These are phyloP conservation scores for Geotrichum candidum DNA, from an alignment of 1,139 yeast species.

Conservation along the genomic window DNA sequence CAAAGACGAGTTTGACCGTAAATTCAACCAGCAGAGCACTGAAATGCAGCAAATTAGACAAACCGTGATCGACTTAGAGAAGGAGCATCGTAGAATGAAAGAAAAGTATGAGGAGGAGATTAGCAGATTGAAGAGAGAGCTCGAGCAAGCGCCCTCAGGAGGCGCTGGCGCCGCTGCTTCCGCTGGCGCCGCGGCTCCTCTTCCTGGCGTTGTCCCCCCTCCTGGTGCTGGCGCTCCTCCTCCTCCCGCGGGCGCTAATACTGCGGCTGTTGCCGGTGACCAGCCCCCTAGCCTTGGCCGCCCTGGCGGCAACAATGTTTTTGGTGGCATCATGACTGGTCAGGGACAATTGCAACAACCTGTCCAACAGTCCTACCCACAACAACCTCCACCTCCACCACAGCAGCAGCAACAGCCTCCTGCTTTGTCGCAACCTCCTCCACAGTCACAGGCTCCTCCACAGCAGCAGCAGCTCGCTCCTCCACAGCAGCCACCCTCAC, in stretches of 20 bases:
- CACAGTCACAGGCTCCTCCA: slow-evolving; percentile 23
- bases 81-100: slow-evolving; percentile 90
- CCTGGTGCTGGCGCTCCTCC: slow-evolving; percentile 1
- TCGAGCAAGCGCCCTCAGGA: slow-evolving; percentile 46
- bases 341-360: slow-evolving; percentile 20
- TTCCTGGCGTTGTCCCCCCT: slow-evolving; percentile 20
- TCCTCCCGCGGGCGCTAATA: slow-evolving; percentile 8
- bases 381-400: slow-evolving; percentile 11
- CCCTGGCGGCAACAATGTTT: slow-evolving; percentile 28
- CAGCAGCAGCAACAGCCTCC: slow-evolving; percentile 17
- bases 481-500: slow-evolving; percentile 22
- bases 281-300: slow-evolving; percentile 30
- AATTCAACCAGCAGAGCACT: slow-evolving; percentile 83
- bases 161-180: neutral
- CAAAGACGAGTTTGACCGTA: slow-evolving; percentile 88
- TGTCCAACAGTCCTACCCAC: slow-evolving; percentile 8
- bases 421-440: slow-evolving; percentile 25
- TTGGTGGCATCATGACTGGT: slow-evolving; percentile 34
- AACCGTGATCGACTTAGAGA: slow-evolving; percentile 87
- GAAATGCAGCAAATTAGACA: slow-evolving; percentile 94
- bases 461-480: slow-evolving; percentile 16
- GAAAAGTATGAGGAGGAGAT: slow-evolving; percentile 95
- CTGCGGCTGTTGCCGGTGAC: slow-evolving; percentile 22
- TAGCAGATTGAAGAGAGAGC: slow-evolving; percentile 72
- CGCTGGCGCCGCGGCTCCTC: slow-evolving; percentile 18